Evolutionary conservation across 441 rosid genomes (phyloP), one percentile per base, ranked within the genome.

Genomic region (Pelargonium myrrhifolium): DNA sequence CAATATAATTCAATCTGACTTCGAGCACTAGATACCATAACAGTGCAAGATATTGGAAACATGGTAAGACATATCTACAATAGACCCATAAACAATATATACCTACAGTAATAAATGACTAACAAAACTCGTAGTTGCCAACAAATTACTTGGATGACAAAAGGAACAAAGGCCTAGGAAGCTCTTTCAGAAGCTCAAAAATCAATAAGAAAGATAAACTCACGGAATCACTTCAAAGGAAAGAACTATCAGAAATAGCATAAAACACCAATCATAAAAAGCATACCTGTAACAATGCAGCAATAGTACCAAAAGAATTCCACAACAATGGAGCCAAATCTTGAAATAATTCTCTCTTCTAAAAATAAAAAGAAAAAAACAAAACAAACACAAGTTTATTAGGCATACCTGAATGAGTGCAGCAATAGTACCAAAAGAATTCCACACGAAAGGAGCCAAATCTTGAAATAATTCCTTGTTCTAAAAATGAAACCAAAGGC

Each of bases 331-430:
- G 81, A 78, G 93, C 93, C 84, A 90, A 77, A 89, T 89, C 93
- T 81, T 89, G 97, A 84, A 89, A 89, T 60, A 89, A 74, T 75
- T 79, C 78, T 82, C 95, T 83, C 86, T 86, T 89, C 93, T 87
- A 69, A 81, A 85, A 71, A 8, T 63, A 73, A 64, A 75, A 76
- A 68, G 51, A 77, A 79, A 73, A 79, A 28, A 28, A 28, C 31
- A 28, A 28, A 28, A 28, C 31, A 28, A 28, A 28, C 1, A 77
- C 42, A 77, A 63, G 78, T 65, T 70, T 67, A 68, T 77, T 74
- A 79, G 75, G 76, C 76, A 71, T 66, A 68, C 77, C 77, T 72
- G 75, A 71, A 81, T 56, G 69, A 74, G 73, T 59, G 80, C 75
- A 81, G 77, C 79, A 60, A 82, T 71, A 65, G 73, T 75, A 71